phyloP scores from a whole-genome alignment of 345 rosid species.

The Camelina hispida region DNA sequence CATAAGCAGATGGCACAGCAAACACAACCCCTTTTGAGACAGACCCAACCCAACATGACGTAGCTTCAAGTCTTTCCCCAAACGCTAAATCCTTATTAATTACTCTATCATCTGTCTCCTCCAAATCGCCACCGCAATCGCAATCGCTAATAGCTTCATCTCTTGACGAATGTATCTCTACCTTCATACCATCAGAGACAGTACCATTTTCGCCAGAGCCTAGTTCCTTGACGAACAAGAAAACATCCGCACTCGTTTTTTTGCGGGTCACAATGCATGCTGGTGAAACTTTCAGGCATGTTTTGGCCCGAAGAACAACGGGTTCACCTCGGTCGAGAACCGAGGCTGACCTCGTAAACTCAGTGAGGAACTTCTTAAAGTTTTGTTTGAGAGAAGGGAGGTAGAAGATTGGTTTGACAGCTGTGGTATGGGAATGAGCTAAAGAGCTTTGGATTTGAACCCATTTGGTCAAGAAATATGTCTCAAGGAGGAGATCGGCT shows the following conservation, averaged over 20 bases:
- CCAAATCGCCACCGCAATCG: constrained; percentile 41
- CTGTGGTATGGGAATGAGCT: constrained; percentile 17
- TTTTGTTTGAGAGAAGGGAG: constrained; percentile 51
- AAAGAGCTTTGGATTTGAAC: constrained; percentile 54
- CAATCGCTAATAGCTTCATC: constrained; percentile 28
- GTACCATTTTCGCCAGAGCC: neutral
- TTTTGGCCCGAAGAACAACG: constrained; percentile 43
- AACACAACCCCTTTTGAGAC: constrained; percentile 49
- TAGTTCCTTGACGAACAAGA: constrained; percentile 56
- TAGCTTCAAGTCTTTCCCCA: constrained; percentile 42
- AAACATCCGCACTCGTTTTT: constrained; percentile 36
- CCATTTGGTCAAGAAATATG: constrained; percentile 63
- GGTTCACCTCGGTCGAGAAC: constrained; percentile 45
- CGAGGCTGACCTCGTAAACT: constrained; percentile 39
- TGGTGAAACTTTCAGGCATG: constrained; percentile 37
- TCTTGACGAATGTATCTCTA: constrained; percentile 41
- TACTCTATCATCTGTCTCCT: constrained; percentile 41
- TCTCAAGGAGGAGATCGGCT: constrained; percentile 55
- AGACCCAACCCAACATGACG: constrained; percentile 62
- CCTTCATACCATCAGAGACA: constrained; percentile 32
- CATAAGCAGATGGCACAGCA: constrained; percentile 44
- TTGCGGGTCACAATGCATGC: constrained; percentile 40
- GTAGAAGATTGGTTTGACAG: constrained; percentile 54
- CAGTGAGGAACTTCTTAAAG: neutral
- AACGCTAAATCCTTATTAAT: constrained; percentile 45